Base-by-base conservation (phyloP, 441 rosid genomes). In the Pelargonium citronellum region DNA sequence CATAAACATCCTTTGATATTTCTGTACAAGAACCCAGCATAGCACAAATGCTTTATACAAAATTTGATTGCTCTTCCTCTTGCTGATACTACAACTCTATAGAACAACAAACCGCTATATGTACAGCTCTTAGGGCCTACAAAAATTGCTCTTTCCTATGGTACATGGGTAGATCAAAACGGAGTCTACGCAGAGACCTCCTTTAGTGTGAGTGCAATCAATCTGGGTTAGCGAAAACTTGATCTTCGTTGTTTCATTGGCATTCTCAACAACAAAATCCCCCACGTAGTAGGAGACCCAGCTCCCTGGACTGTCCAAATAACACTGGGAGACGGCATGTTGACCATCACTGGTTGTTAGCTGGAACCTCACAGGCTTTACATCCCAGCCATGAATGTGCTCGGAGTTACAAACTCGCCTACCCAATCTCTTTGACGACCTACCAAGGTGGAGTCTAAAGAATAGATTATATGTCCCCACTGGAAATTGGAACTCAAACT, bases 131-230 rank as follows among this genome's bases (percentile, higher is more conserved):
- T 51, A 51, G 16, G 7, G 57, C 57, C 57, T 51, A 51, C 1
- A 3, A n/a, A 51, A 51, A 51, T 51, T n/a, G 57, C 17, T 51
- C 57, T 13, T 51, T 51, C 16, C 57, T 51, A 51, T 16, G 15
- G 57, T 51, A 12, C 72, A 72, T 1, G 97, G 95, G 51, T 70
- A 79, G 3, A 91, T 76, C 60, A 87, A 70, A 67, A 83, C 89
- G 63, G 81, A 72, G 69, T 91, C 93, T 9, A 84, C 69, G 61
- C 92, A 84, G 5, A 91, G 73, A 19, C 93, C 97, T 9, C 93
- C 95, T 81, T 91, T 89, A 3, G 90, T 82, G 75, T 87, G 92
- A 67, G 95, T 91, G 69, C 95, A 89, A 76, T 91, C 97, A 12
- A 89, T 91, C 70, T 91, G 97, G 16, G 85, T 87, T 82, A 86